Evolutionary conservation across 257 asterid genomes (phyloP).

Genomic region (Prunella vulgaris): DNA sequence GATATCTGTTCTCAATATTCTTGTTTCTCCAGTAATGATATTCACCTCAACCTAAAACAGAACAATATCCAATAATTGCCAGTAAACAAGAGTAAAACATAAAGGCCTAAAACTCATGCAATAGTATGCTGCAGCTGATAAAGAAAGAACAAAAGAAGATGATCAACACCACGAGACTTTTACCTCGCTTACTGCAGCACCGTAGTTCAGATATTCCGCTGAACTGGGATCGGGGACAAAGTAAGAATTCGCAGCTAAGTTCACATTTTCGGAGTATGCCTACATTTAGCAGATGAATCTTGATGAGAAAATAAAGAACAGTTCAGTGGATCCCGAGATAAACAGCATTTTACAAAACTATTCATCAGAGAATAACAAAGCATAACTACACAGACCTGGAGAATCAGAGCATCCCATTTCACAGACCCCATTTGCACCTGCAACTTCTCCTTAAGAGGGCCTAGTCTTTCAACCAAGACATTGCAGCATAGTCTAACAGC

Average conservation of each 20-base stretch:
- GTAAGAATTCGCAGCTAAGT: constrained; percentile 10
- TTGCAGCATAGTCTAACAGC: constrained; percentile 18
- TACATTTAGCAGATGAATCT: neutral
- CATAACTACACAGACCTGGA: neutral
- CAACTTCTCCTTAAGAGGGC: constrained; percentile 17
- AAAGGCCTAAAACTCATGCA: neutral
- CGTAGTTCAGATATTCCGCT: neutral
- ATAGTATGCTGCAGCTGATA: too few species aligned
- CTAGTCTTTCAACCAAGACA: constrained; percentile 12
- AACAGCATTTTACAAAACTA: too few species aligned
- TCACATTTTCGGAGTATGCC: constrained; percentile 18
- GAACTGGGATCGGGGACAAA: constrained; percentile 15
- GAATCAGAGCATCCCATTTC: constrained; percentile 14
- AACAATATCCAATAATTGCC: neutral
- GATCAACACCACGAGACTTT: neutral
- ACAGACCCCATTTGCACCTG: neutral
- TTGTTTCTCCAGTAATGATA: constrained; percentile 17
- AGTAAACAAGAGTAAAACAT: neutral
- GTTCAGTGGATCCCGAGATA: neutral
- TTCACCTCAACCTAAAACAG: constrained; percentile 13
- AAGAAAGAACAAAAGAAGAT: neutral
- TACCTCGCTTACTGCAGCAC: constrained; percentile 24
- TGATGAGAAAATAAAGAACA: neutral
- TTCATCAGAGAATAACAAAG: too few species aligned
- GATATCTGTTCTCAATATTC: constrained; percentile 11